These are phyloP conservation scores for Arachis stenosperma DNA, from an alignment of 306 rosid species.

Conservation along the genomic window DNA sequence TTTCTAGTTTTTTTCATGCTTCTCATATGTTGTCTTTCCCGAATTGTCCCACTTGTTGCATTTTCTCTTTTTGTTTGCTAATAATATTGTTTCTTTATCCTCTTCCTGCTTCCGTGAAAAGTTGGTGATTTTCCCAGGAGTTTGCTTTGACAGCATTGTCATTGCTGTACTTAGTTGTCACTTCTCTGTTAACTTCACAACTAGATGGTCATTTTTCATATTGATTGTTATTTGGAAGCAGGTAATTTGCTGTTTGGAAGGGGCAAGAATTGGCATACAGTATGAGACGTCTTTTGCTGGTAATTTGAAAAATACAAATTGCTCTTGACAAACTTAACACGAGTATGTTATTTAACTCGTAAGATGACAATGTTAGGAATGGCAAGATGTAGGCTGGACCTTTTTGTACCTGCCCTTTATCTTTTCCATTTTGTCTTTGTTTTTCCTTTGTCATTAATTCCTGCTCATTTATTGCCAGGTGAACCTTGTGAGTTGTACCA, in stretches of 20 bases:
- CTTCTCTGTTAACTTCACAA: constrained; percentile 6
- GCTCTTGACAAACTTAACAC: constrained; percentile 12
- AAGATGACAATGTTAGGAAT: constrained; percentile 22
- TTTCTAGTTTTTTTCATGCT: not conserved
- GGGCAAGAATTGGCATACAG: constrained; percentile 85
- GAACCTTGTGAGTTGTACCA: constrained; percentile 84
- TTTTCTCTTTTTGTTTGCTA: not conserved
- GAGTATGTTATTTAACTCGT: constrained; percentile 27
- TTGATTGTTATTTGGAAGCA: constrained; percentile 47
- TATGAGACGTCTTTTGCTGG: constrained; percentile 96
- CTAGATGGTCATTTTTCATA: constrained; percentile 11
- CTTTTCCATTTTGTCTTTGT: constrained; percentile 21
- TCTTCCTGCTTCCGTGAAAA: not conserved
- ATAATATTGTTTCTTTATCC: not conserved
- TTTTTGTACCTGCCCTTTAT: constrained; percentile 6
- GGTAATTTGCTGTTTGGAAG: constrained; percentile 95
- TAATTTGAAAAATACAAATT: constrained; percentile 40
- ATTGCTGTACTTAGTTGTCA: constrained; percentile 7
- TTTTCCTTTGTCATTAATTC: constrained; percentile 25
- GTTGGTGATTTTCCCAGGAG: not conserved
- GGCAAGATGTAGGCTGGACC: constrained; percentile 39
- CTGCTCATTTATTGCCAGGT: constrained; percentile 55
- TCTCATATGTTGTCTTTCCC: constrained; percentile 6
- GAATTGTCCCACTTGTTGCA: not conserved
- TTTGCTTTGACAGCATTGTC: not conserved